These are phyloP conservation scores for Blastomyces percursus DNA, from an alignment of 2,329 filamentous ascomycete species.

Conservation along the genomic window DNA sequence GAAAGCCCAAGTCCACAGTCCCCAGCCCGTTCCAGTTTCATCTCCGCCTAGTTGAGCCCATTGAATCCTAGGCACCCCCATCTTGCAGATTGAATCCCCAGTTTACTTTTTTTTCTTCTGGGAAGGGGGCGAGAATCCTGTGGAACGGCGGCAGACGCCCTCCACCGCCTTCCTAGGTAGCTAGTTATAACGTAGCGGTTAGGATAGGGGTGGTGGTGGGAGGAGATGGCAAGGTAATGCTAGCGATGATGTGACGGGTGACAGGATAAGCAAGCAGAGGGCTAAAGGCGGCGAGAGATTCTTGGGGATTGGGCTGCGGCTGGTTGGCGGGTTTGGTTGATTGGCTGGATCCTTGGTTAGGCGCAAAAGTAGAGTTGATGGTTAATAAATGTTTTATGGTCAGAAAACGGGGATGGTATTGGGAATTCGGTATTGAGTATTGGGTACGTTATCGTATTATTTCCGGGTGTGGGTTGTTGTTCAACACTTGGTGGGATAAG, in stretches of 20 bases:
- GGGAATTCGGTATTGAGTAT: neutral
- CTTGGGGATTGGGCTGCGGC: neutral
- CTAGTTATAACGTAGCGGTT: conserved; percentile 1
- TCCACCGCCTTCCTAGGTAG: neutral
- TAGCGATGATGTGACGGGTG: neutral
- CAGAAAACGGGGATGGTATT: neutral
- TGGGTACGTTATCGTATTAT: neutral
- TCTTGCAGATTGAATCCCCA: neutral
- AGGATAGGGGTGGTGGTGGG: conserved; percentile 1
- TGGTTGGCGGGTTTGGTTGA: neutral
- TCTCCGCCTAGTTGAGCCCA: neutral
- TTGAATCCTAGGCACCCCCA: neutral
- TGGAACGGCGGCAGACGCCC: conserved; percentile 2
- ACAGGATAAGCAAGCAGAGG: neutral
- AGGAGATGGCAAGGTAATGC: neutral
- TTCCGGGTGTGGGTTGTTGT: neutral
- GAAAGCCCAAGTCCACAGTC: neutral
- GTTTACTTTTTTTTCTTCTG: neutral
- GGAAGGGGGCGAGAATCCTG: neutral
- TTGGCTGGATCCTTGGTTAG: conserved; percentile 1
- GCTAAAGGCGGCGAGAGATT: conserved; percentile 4
- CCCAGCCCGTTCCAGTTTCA: conserved; percentile 9
- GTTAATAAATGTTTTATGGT: neutral
- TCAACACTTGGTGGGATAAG: no score
- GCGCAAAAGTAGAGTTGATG: neutral